Evolutionary conservation across 306 rosid species (phyloP), one percentile per base, ranked within the genome.

Genomic region (Rubus parviflorus): DNA sequence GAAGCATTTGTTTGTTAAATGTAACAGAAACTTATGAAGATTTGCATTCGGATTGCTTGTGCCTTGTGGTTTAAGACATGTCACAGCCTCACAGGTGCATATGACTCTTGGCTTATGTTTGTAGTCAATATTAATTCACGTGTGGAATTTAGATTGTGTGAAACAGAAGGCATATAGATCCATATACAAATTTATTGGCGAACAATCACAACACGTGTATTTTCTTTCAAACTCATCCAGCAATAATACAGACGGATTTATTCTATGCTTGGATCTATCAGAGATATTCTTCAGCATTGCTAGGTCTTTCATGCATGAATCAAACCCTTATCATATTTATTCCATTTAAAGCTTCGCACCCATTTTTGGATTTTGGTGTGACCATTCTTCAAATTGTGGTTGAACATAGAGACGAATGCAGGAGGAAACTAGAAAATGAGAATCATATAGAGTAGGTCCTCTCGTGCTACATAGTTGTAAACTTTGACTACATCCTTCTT

Each of bases 191-290:
- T 30, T 60, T 47, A 30, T 47, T 14, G 14, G 49, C 42, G n/a
- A 20, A 47, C 79, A 78, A 80, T 83, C 70, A 78, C 63, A 79
- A 47, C 54, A 75, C 87, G 67, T 83, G 83, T 41, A 81, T 75
- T 75, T 25, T 35, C 67, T 75, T 83, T 41, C 63, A 6, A 51
- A 63, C 25, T 46, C 64, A 57, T 74, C 51, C 16, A 45, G 43
- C 68, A 74, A 9, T 14, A 20, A 8, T 23, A 58, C 67, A 54
- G 6, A 65, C 51, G 42, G 71, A 67, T 40, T 16, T 61, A 62
- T 61, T 61, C 41, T 35, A 62, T 38, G 42, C 4, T n/a, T n/a
- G 71, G 20, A 12, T 43, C 51, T 54, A 45, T 20, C 19, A 45
- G 41, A 66, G 71, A 67, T 67, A 20, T 41, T 67, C 5, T 30